phyloP scores from a whole-genome alignment of 2,329 filamentous ascomycete genomes.

The Ophiostoma tasmaniense region DNA sequence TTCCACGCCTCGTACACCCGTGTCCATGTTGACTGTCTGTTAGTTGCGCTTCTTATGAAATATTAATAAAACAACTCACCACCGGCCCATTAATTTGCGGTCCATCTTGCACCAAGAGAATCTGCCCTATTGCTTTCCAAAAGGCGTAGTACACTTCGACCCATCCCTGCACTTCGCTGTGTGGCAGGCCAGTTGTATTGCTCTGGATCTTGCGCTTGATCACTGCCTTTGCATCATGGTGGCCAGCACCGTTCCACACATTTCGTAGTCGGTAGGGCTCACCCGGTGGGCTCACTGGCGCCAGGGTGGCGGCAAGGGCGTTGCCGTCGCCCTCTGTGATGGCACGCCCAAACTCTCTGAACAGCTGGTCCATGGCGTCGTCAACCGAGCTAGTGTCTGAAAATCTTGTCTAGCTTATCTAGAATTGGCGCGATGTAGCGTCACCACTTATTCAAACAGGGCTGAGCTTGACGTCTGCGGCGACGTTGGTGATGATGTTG shows the following conservation, averaged over 20 bases:
- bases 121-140: constrained; percentile 72
- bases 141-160: constrained; percentile 73
- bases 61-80: not conserved
- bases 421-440: not conserved
- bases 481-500: not conserved
- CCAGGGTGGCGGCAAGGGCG: constrained; percentile 64
- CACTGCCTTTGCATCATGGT: constrained; percentile 56
- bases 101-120: constrained; percentile 46
- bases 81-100: not conserved
- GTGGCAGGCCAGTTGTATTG: constrained; percentile 47
- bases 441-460: too few relatives aligned
- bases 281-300: constrained; percentile 55
- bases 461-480: not conserved
- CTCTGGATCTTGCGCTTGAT: constrained; percentile 64
- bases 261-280: constrained; percentile 58
- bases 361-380: constrained; percentile 58
- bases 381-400: not conserved
- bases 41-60: constrained; percentile 11
- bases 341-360: constrained; percentile 64
- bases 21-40: constrained; percentile 54
- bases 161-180: constrained; percentile 72
- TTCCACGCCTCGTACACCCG: constrained; percentile 85
- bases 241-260: constrained; percentile 64
- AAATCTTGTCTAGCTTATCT: not conserved
- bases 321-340: constrained; percentile 59